Conservation (phyloP, 768 basidiomycete species). For the Xerocomellus amylosporus region DNA sequence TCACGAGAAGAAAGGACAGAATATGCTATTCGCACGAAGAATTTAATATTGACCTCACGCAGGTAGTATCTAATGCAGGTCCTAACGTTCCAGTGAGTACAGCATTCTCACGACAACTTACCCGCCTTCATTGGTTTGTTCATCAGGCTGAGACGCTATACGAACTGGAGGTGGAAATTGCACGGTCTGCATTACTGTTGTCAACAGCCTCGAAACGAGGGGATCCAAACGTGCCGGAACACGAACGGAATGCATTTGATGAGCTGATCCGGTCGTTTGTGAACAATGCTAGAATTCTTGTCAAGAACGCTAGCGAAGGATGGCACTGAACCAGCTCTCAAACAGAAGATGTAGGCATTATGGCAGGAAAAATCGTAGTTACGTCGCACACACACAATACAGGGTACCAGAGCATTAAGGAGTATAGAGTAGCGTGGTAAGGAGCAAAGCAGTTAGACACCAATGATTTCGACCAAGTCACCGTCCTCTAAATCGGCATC, state of each 20-base stretch:
- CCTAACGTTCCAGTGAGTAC: constrained; percentile 49
- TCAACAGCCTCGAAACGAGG: constrained; percentile 67
- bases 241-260: constrained; percentile 76
- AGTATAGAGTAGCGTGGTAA: constrained; percentile 6
- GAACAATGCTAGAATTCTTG: constrained; percentile 88
- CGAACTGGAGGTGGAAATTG: constrained; percentile 89
- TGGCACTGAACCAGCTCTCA: constrained; percentile 32
- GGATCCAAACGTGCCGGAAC: constrained; percentile 56
- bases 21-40: constrained; percentile 93
- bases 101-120: neutral
- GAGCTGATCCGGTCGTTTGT: constrained; percentile 90
- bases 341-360: neutral
- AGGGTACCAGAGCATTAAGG: constrained; percentile 13
- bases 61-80: constrained; percentile 63
- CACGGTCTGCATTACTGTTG: constrained; percentile 67
- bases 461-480: constrained; percentile 73
- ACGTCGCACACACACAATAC: neutral
- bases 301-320: constrained; percentile 65
- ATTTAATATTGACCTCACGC: constrained; percentile 90
- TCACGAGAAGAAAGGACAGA: constrained; percentile 80
- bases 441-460: constrained; percentile 35
- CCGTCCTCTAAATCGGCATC: constrained; percentile 75
- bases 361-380: neutral
- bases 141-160: constrained; percentile 61
- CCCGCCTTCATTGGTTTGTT: constrained; percentile 1